phyloP scores from a whole-genome alignment of 257 asterid genomes.

The Penstemon eatonii region DNA sequence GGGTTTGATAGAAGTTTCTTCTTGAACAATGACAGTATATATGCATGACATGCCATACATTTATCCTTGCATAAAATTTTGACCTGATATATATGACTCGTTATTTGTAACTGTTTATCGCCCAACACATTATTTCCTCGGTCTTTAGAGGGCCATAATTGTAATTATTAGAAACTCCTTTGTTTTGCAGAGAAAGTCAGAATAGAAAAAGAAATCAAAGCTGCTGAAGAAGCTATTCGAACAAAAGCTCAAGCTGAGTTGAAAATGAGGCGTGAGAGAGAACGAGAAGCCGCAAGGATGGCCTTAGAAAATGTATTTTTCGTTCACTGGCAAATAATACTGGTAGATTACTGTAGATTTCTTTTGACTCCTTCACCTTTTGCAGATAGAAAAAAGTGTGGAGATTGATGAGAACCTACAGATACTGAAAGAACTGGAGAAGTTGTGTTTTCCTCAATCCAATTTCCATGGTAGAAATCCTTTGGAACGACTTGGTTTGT shows the following conservation, averaged over 20 bases:
- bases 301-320: constrained; percentile 42
- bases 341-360: not conserved
- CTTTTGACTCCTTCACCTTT: not conserved
- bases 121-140: not conserved
- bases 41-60: not conserved
- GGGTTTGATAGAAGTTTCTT: not conserved
- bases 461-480: constrained; percentile 27
- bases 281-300: constrained; percentile 64
- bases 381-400: constrained; percentile 56
- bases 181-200: constrained; percentile 57
- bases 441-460: constrained; percentile 32
- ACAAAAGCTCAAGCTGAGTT: constrained; percentile 38
- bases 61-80: too few relatives aligned
- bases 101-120: not conserved
- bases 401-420: constrained; percentile 39
- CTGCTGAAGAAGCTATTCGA: constrained; percentile 51
- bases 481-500: constrained; percentile 55
- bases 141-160: not conserved
- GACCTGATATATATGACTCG: too few relatives aligned
- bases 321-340: not conserved
- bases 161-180: not conserved
- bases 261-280: constrained; percentile 46
- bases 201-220: constrained; percentile 64
- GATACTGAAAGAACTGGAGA: constrained; percentile 47
- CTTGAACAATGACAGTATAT: not conserved